Conservation (phyloP, 768 basidiomycete species). For the Agrocybe chaxingu region DNA sequence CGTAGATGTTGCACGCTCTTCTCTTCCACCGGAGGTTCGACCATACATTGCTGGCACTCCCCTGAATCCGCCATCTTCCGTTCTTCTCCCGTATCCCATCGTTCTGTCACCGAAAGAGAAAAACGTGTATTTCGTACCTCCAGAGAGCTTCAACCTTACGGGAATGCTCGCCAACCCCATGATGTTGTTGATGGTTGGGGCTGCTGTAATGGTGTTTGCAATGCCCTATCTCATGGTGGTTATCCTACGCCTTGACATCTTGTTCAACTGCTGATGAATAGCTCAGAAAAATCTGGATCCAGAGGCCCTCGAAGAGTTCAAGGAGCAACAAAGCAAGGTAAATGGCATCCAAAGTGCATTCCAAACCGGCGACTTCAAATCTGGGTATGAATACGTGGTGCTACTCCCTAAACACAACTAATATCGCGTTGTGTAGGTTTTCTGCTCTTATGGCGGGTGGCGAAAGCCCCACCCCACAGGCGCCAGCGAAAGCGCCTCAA, state of each 20-base stretch:
- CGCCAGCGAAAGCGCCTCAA: conserved; percentile 3
- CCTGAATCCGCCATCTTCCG: conserved; percentile 51
- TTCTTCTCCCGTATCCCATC: conserved; percentile 62
- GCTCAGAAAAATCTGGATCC: conserved; percentile 75
- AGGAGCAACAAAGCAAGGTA: conserved; percentile 56
- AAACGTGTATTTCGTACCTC: conserved; percentile 64
- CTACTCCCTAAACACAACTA: not conserved
- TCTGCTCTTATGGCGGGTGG: conserved; percentile 21
- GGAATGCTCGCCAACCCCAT: conserved; percentile 82
- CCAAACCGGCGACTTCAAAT: conserved; percentile 55
- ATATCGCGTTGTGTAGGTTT: conserved; percentile 9
- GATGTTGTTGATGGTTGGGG: conserved; percentile 75
- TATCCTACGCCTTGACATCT: not conserved
- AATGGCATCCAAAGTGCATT: conserved; percentile 53
- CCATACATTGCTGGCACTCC: conserved; percentile 71
- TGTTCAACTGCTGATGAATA: not conserved
- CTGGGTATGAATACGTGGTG: conserved; percentile 37
- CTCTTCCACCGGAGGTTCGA: conserved; percentile 39
- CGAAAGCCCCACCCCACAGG: conserved; percentile 14
- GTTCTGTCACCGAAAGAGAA: conserved; percentile 50
- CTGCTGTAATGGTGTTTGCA: conserved; percentile 62
- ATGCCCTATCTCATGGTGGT: conserved; percentile 76
- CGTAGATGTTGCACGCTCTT: conserved; percentile 54
- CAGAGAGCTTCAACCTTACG: conserved; percentile 68
- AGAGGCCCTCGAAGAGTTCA: conserved; percentile 61